phyloP scores from a whole-genome alignment of 441 rosid genomes.

The Macaranga tanarius region DNA sequence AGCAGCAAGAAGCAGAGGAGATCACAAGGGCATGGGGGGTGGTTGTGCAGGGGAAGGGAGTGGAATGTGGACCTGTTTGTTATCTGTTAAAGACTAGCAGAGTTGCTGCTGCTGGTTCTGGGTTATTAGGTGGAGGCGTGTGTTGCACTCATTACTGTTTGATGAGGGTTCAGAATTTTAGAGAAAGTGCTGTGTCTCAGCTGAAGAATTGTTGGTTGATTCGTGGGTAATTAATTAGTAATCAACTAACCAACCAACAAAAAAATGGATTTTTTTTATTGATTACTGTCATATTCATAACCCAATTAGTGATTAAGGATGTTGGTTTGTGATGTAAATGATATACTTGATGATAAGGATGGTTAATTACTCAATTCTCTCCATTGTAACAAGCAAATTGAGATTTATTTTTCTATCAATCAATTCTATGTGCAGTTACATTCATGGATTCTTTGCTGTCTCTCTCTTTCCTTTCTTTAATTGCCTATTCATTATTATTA shows the following conservation, averaged over 20 bases:
- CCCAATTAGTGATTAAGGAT: background rate
- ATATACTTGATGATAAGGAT: too few relatives aligned
- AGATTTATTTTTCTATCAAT: background rate
- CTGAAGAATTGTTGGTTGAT: conserved; percentile 56
- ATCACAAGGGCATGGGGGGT: conserved; percentile 61
- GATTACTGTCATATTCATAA: background rate
- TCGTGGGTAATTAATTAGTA: conserved; percentile 12
- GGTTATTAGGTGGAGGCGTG: conserved; percentile 33
- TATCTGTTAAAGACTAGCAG: conserved; percentile 65
- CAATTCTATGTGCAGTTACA: background rate
- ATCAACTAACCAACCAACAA: too few relatives aligned
- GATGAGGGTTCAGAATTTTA: conserved; percentile 53
- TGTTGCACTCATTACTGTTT: conserved; percentile 57
- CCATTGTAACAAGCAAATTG: background rate
- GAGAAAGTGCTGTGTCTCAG: conserved; percentile 50
- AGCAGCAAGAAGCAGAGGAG: background rate
- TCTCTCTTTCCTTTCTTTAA: too few relatives aligned
- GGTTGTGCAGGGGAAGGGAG: conserved; percentile 63
- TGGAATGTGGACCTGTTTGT: conserved; percentile 50
- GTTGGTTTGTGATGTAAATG: conserved; percentile 12
- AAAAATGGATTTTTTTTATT: background rate
- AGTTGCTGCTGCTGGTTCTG: conserved; percentile 32
- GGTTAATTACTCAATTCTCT: background rate
- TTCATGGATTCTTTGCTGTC: too few relatives aligned
- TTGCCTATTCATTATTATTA: too few relatives aligned